Evolutionary conservation across 1,284 basidiomycete species (phyloP), one percentile per base, ranked within the genome.

Genomic region (Spongiforma sp.): DNA sequence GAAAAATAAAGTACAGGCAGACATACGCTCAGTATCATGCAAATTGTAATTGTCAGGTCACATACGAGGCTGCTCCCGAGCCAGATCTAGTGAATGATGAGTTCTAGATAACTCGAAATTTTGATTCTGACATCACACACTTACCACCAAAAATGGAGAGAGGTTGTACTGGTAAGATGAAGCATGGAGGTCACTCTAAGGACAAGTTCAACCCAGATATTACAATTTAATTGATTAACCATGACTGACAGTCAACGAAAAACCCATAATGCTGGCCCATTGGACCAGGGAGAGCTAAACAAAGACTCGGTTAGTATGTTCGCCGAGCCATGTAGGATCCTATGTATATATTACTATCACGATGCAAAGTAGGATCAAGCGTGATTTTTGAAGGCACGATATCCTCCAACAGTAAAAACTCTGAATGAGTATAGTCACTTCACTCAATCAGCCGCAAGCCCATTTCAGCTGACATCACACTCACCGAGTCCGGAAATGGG

Each of bases 401-500:
- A 75, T 71, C 50, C 66, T 54, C 73, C 71, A 75, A 61, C 70
- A 73, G 53, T 64, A 71, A 46, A 75, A 75, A 3, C 64, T 58
- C 7, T 75, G 73, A 8, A 63, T 64, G 26, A 71, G 24, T 19
- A 58, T 65, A 2, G 68, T 65, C 17, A 72, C 73, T 75, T 9
- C 15, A 21, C 7, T 62, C 1, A 7, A 32, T 65, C 5, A 68
- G 56, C 33, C 10, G 28, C 7, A 3, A 3, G 28, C 26, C 7
- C 2, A 26, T 52, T 4, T 19, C 4, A 48, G 5, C 3, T 1
- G 4, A 28, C 15, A 11, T 26, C 7, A 26, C 32, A n/a, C 70
- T 66, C 10, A 73, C 71, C 70, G 21, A 68, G 17, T 28, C 64
- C 71, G 24, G 65, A n/a, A 2, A 70, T 43, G 1, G 61, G 60